Percentiles rank a stretch among this genome's conserved stretches.
Evolutionary conservation across 257 asterid species (phyloP).

Genomic region (Hygrophila difformis): DNA sequence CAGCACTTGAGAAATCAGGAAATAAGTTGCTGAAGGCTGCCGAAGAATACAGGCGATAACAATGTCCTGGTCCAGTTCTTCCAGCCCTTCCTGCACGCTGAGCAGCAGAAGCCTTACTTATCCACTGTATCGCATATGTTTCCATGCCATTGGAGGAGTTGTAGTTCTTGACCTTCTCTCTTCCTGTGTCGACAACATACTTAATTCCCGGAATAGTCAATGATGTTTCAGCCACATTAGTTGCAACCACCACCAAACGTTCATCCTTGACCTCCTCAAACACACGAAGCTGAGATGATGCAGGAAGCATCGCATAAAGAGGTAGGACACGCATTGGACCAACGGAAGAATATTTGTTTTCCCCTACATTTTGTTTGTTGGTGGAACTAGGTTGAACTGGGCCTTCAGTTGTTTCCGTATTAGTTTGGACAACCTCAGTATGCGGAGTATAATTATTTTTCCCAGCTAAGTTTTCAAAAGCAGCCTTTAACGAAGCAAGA

Average conservation of each 20-base stretch:
- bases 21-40: slow-evolving; percentile 68
- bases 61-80: slow-evolving; percentile 95
- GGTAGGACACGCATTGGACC: slow-evolving; percentile 66
- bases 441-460: slow-evolving; percentile 22
- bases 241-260: slow-evolving; percentile 82
- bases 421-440: slow-evolving; percentile 24
- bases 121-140: slow-evolving; percentile 78
- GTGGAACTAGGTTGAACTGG: slow-evolving; percentile 19
- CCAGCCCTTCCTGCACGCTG: slow-evolving; percentile 99
- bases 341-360: slow-evolving; percentile 21
- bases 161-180: slow-evolving; percentile 79
- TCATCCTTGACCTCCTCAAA: slow-evolving; percentile 70
- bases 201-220: slow-evolving; percentile 93
- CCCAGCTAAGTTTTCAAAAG: slow-evolving; percentile 61
- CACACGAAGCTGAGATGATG: slow-evolving; percentile 78
- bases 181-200: slow-evolving; percentile 92
- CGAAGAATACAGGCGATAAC: slow-evolving; percentile 90
- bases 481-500: slow-evolving; percentile 61
- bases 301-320: slow-evolving; percentile 98
- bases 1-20: slow-evolving; percentile 67
- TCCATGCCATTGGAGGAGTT: slow-evolving; percentile 81
- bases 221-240: slow-evolving; percentile 99
- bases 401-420: slow-evolving; percentile 22
- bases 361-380: too few relatives aligned
- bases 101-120: slow-evolving; percentile 94